Conservation (phyloP, 805 yeast species). For the Ogataea populi-albae region DNA sequence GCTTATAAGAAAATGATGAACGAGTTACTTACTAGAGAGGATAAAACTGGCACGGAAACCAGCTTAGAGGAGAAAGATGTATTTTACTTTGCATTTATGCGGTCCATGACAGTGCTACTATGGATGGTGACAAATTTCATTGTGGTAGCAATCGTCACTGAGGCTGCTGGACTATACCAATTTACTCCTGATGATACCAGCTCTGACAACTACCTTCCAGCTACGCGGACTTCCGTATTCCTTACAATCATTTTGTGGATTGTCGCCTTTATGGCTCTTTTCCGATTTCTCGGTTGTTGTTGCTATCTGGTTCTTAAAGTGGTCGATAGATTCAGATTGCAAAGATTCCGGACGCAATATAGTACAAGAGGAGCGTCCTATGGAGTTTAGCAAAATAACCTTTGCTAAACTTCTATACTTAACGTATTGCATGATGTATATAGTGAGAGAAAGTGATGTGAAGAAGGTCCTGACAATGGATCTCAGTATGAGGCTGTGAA, state of each 20-base stretch:
- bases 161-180: conserved; percentile 73
- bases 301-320: conserved; percentile 46
- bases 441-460: too few species aligned
- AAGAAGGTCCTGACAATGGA: too few species aligned
- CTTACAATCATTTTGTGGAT: conserved; percentile 87
- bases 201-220: conserved; percentile 31
- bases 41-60: conserved; percentile 17
- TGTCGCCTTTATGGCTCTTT: conserved; percentile 85
- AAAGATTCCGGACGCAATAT: conserved; percentile 16
- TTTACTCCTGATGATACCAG: conserved; percentile 34
- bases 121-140: conserved; percentile 90
- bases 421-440: too few species aligned
- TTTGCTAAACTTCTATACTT: too few species aligned
- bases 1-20: conserved; percentile 65
- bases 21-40: conserved; percentile 45
- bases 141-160: conserved; percentile 76
- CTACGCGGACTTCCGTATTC: conserved; percentile 56
- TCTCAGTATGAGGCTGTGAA: background rate
- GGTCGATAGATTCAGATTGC: conserved; percentile 18
- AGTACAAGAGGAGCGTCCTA: conserved; percentile 20
- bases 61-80: conserved; percentile 52
- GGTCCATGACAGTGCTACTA: conserved; percentile 82
- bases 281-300: conserved; percentile 74
- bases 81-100: conserved; percentile 83
- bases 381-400: too few species aligned